phyloP scores from a whole-genome alignment of 73 alveolate species.

The Symbiodinium pilosum region DNA sequence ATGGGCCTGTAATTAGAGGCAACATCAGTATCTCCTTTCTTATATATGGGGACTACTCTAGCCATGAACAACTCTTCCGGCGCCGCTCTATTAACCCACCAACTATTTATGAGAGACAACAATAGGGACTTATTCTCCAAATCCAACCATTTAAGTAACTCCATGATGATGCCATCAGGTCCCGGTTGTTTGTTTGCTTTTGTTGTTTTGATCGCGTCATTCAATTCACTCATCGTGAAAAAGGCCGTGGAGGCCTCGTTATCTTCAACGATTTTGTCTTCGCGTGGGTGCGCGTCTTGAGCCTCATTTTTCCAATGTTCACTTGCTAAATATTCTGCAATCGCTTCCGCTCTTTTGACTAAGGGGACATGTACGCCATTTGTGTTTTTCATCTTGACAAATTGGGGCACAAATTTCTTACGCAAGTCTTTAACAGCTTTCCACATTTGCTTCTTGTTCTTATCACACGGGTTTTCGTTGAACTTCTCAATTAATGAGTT shows the following conservation, averaged over 20 bases:
- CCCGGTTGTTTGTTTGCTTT: slow-evolving; percentile 28
- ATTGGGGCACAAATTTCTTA: not conserved
- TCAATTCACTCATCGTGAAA: not conserved
- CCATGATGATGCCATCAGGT: slow-evolving; percentile 1
- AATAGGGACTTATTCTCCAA: not conserved
- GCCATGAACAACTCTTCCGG: not conserved
- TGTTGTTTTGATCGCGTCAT: not conserved
- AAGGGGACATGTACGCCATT: not conserved
- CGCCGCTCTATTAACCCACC: not conserved
- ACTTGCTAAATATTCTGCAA: not conserved
- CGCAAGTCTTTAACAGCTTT: slow-evolving; percentile 11
- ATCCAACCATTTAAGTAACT: slow-evolving; percentile 10
- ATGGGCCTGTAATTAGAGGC: slow-evolving; percentile 25
- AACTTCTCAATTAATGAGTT: not conserved
- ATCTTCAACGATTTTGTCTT: not conserved
- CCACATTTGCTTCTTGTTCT: not conserved
- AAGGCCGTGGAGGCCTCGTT: not conserved
- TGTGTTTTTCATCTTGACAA: not conserved
- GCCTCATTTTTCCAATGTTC: not conserved
- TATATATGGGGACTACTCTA: slow-evolving; percentile 33
- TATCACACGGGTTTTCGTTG: slow-evolving; percentile 22
- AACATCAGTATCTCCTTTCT: slow-evolving; percentile 13
- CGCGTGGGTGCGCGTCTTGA: not conserved
- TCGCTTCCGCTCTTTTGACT: not conserved
- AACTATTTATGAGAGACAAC: not conserved